These are phyloP conservation scores for Adansonia madagascariensis DNA, from an alignment of 441 rosid species.

Conservation along the genomic window DNA sequence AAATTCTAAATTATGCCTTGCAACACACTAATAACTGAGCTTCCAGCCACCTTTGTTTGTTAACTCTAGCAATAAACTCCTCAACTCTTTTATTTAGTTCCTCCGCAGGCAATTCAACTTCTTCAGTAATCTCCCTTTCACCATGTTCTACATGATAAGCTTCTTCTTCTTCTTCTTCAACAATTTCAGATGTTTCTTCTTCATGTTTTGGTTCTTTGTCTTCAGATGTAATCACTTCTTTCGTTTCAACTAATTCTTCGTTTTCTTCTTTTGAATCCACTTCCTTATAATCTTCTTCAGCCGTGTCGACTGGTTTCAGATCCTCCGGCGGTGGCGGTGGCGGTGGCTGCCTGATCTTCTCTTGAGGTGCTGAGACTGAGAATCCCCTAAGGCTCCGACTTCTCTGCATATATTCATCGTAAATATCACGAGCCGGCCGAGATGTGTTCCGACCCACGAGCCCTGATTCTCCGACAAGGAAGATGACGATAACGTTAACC, in stretches of 20 bases:
- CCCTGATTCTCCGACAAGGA: conserved; percentile 58
- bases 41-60: conserved; percentile 62
- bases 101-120: conserved; percentile 39
- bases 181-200: not conserved
- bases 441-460: conserved; percentile 29
- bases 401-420: conserved; percentile 53
- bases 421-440: conserved; percentile 28
- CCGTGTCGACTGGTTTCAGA: not conserved
- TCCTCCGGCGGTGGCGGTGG: no score
- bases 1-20: conserved; percentile 27
- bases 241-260: not conserved
- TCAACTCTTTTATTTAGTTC: conserved; percentile 59
- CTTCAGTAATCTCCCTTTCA: conserved; percentile 32
- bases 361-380: conserved; percentile 18
- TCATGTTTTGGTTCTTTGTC: not conserved
- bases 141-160: not conserved
- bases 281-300: not conserved
- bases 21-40: conserved; percentile 32
- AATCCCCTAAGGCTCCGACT: conserved; percentile 27
- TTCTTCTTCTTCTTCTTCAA: conserved; percentile 9
- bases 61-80: conserved; percentile 71
- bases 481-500: conserved; percentile 52
- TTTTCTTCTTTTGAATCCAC: not conserved
- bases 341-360: conserved; percentile 1
- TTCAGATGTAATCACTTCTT: not conserved